Base-by-base conservation (phyloP, 1,284 basidiomycete genomes). In the Uromyces viciae-fabae region DNA sequence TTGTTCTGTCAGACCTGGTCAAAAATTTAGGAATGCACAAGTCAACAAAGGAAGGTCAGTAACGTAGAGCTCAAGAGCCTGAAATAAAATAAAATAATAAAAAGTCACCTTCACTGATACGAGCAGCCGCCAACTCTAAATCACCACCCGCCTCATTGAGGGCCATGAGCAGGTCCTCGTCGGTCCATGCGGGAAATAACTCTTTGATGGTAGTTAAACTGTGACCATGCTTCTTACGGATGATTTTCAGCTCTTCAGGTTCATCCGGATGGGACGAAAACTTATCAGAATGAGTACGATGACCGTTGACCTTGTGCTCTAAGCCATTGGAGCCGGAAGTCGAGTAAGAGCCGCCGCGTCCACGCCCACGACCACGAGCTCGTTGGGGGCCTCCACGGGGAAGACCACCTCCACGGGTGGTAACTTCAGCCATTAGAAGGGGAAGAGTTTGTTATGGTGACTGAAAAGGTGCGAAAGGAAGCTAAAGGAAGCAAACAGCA, bases 41-140 rank as follows among this genome's bases (percentile, higher is more conserved):
- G 25, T 19, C 36, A 17, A 7, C 56, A 15, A 58, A 58, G n/a
- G 15, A 15, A 15, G 31, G 2, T 58, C 22, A 52, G 28, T n/a
- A 1, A 66, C 49, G 71, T 77, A 31, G 19, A 66, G 38, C 62
- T 36, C 40, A 40, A 11, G 17, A 42, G n/a, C 31, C 40, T 60
- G 76, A 46, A 36, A 25, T 7, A 62, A 7, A 22, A 42, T 14
- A 42, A 77, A 66, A 60, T 43, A 66, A 79, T 56, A 25, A 78
- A 56, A n/a, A 75, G 87, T n/a, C 15, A 93, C 93, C 93, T 86
- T 95, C 93, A 78, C 88, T 90, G 84, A 95, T 94, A 85, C 92
- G 89, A 22, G 89, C 90, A 25, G 90, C 92, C 79, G 93, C 93
- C 74, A 91, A 84, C 84, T 93, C 88, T 75, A 92, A 87, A 85